phyloP scores from a whole-genome alignment of 2,329 filamentous ascomycete species.

The Arthrobotrys musiformis region DNA sequence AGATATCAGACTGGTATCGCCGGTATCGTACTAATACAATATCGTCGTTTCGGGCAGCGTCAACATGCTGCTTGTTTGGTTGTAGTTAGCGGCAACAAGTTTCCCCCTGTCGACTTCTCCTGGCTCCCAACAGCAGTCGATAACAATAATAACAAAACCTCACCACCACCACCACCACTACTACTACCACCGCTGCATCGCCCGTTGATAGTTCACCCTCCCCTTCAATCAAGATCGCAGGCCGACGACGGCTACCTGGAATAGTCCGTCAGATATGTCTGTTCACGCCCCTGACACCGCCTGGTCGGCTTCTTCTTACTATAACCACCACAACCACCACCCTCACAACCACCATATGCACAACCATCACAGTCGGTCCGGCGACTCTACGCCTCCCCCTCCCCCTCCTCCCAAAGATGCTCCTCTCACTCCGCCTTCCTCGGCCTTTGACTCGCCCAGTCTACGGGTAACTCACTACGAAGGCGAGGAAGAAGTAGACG shows the following conservation, averaged over 20 bases:
- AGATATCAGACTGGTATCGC: too few species aligned
- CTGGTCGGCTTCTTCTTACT: slow-evolving; percentile 32
- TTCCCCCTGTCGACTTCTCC: not conserved
- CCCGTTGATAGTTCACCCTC: not conserved
- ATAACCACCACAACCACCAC: not conserved
- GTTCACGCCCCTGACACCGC: slow-evolving; percentile 45
- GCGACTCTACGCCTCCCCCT: slow-evolving; percentile 41
- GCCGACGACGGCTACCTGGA: slow-evolving; percentile 7
- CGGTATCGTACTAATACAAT: too few species aligned
- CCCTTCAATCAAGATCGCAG: slow-evolving; percentile 27
- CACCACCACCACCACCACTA: too few species aligned
- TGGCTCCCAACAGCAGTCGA: too few species aligned
- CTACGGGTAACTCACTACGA: slow-evolving; percentile 39
- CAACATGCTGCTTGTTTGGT: not conserved
- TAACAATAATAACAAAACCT: too few species aligned
- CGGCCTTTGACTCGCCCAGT: slow-evolving; percentile 40
- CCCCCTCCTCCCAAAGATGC: slow-evolving; percentile 49
- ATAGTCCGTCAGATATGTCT: slow-evolving; percentile 13
- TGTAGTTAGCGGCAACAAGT: too few species aligned
- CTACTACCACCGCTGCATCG: too few species aligned
- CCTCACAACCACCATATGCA: not conserved
- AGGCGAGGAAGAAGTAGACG: slow-evolving; percentile 14
- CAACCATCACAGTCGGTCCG: slow-evolving; percentile 2
- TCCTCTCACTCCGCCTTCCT: slow-evolving; percentile 46
- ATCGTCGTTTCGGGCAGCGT: too few species aligned